Evolutionary conservation across 345 rosid genomes (phyloP), one percentile per base, ranked within the genome.

Genomic region (Corchorus olitorius): DNA sequence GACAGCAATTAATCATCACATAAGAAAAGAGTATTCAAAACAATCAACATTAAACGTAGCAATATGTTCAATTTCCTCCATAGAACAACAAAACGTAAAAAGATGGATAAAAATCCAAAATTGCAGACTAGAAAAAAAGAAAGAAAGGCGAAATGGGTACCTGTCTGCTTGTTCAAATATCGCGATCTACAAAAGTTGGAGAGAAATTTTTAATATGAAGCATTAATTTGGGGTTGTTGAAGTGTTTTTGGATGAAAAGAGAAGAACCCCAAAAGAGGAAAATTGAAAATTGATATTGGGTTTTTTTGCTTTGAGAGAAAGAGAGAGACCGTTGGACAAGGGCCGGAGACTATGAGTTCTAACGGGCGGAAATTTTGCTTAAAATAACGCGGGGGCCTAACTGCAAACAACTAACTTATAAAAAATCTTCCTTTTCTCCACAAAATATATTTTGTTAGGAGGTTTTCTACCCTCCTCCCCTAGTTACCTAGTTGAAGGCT

Each of bases 341-440:
- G 39, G 63, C 34, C 72, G 63, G 52, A 73, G 71, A 50, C 59
- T 4, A 14, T 68, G 56, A 68, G 72, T 54, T 73, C 67, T 71
- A 69, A 80, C 33, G 73, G 71, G 43, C 8, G 58, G 48, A 68
- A 49, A 35, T 33, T 52, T 77, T 62, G 48, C 80, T 82, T 76
- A 80, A 82, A 80, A 82, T 78, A 82, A 78, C 79, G 85, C 81
- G 62, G 69, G 79, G 84, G 62, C 72, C 27, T 45, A 77, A 71
- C 80, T 10, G 69, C 62, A 61, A 72, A 72, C 73, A 78, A 78
- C 79, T 37, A 81, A 80, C 70, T 68, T 64, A 61, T 33, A 54
- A 73, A 67, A 20, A 54, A 73, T 22, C 4, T 20, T 50, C 8
- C 17, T 53, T 72, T 13, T 16, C 17, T 34, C 12, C 13, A 41